These are phyloP conservation scores for Cryptococcus amylolentus DNA, from an alignment of 1,284 basidiomycete genomes.

Conservation along the genomic window DNA sequence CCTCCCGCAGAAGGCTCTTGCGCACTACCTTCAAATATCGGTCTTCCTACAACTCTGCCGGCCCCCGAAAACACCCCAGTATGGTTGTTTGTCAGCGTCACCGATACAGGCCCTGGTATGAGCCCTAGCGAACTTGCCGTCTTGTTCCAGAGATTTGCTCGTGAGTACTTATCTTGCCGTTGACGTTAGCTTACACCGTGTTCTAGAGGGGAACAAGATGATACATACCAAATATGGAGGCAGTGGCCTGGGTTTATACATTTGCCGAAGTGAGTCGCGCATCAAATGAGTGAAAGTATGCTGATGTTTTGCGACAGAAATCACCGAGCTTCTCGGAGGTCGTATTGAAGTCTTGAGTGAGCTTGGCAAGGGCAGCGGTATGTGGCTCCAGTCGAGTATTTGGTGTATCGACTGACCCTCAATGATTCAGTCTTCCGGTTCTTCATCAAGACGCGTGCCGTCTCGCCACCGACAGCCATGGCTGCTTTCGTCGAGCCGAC, in stretches of 20 bases:
- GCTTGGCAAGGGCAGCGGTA: constrained; percentile 49
- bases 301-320: constrained; percentile 19
- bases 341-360: constrained; percentile 41
- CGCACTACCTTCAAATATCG: constrained; percentile 23
- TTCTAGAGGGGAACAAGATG: constrained; percentile 41
- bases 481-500: constrained; percentile 16
- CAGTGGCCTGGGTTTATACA: constrained; percentile 47
- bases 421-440: constrained; percentile 42
- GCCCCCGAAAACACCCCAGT: constrained; percentile 33
- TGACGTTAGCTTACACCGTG: background rate
- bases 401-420: background rate
- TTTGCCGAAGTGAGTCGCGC: constrained; percentile 33
- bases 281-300: background rate
- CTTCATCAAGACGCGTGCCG: constrained; percentile 42
- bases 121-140: constrained; percentile 34
- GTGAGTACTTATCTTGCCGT: constrained; percentile 13
- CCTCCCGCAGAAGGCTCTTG: constrained; percentile 35
- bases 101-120: constrained; percentile 49
- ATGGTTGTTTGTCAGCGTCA: constrained; percentile 41
- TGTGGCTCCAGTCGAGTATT: background rate
- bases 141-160: constrained; percentile 45
- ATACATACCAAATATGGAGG: constrained; percentile 49
- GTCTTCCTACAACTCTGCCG: constrained; percentile 11
- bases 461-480: constrained; percentile 17
- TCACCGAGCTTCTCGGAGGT: constrained; percentile 44